phyloP scores from a whole-genome alignment of 2,329 filamentous ascomycete species.

The Tolypocladium album region DNA sequence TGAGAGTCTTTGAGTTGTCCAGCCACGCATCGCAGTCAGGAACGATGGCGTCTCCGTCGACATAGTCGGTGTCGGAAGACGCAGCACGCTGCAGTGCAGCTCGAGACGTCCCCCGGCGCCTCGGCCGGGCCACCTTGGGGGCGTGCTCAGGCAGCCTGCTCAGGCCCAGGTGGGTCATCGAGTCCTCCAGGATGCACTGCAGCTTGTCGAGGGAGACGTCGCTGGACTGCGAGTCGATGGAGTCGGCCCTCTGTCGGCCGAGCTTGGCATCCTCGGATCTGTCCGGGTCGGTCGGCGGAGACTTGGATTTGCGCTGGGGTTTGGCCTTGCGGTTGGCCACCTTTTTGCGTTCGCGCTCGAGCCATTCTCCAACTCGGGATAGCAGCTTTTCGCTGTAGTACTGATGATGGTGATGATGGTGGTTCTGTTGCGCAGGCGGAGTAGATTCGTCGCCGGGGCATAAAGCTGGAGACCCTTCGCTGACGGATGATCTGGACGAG shows the following conservation, averaged over 20 bases:
- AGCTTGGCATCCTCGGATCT: constrained; percentile 5
- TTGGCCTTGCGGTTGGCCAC: constrained; percentile 23
- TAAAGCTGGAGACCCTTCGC: constrained; percentile 16
- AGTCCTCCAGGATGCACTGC: constrained; percentile 67
- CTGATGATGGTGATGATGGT: constrained; percentile 20
- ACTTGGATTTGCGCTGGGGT: constrained; percentile 19
- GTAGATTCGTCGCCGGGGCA: constrained; percentile 16
- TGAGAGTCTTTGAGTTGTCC: constrained; percentile 83
- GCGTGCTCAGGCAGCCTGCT: constrained; percentile 31
- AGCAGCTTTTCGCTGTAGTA: constrained; percentile 48
- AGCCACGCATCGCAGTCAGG: constrained; percentile 75
- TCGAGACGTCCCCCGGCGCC: constrained; percentile 21
- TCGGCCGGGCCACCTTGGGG: constrained; percentile 30
- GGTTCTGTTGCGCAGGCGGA: constrained; percentile 11
- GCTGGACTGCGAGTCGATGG: constrained; percentile 55
- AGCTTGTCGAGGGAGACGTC: constrained; percentile 68
- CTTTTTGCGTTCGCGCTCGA: constrained; percentile 65
- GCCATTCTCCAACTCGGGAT: constrained; percentile 71
- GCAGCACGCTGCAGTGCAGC: constrained; percentile 33
- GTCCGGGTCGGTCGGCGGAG: constrained; percentile 18
- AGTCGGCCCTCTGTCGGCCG: constrained; percentile 33
- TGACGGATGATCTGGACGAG: constrained; percentile 36
- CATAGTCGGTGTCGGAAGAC: constrained; percentile 78
- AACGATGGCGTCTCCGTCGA: constrained; percentile 72
- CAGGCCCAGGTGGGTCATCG: constrained; percentile 43